These are phyloP conservation scores for Lentinula boryana DNA, from an alignment of 768 basidiomycete species.

Conservation along the genomic window DNA sequence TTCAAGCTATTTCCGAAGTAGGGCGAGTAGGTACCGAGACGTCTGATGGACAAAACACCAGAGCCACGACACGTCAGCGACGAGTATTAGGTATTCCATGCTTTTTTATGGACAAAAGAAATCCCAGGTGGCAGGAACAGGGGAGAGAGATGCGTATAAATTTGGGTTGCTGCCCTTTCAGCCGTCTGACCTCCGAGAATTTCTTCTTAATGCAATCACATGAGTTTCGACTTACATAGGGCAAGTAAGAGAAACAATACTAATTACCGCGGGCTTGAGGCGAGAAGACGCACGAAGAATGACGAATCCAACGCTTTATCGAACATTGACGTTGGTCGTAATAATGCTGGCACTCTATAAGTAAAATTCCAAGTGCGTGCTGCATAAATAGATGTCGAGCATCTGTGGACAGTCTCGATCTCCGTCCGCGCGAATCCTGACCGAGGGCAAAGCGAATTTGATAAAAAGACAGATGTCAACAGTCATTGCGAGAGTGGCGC, in stretches of 20 bases:
- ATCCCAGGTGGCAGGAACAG: neutral
- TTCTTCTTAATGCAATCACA: neutral
- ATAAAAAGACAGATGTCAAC: too few species aligned
- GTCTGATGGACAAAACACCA: neutral
- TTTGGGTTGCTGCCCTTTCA: neutral
- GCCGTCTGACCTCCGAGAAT: neutral
- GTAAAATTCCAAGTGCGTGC: neutral
- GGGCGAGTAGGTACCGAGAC: neutral
- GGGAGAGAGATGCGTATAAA: neutral
- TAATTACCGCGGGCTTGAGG: slow-evolving; percentile 1
- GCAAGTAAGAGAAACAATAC: neutral
- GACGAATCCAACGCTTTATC: neutral
- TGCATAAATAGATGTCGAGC: too few species aligned
- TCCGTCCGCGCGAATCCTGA: too few species aligned
- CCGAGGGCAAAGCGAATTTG: too few species aligned
- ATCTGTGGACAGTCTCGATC: too few species aligned
- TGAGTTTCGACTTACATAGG: neutral
- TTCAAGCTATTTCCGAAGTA: neutral
- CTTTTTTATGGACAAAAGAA: neutral
- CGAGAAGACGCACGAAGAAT: neutral
- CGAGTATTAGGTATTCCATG: neutral
- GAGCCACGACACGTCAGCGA: slow-evolving; percentile 1
- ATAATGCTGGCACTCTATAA: neutral
- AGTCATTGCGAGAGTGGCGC: too few species aligned
- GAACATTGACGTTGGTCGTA: neutral